Evolutionary conservation across 2,329 filamentous ascomycete species (phyloP).

Genomic region (Bipolaris cookei): DNA sequence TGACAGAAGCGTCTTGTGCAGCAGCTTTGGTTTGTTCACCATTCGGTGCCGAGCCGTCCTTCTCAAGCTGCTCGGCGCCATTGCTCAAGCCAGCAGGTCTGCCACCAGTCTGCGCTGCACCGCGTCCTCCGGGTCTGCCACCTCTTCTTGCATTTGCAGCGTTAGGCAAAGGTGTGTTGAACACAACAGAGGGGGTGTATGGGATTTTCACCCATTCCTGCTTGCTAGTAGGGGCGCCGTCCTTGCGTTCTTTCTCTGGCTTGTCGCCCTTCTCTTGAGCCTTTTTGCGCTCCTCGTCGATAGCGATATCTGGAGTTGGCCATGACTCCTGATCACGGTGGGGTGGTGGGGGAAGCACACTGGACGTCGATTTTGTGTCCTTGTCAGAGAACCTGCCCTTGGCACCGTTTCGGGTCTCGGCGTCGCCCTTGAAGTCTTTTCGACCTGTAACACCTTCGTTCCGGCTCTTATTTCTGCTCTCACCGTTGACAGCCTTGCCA

Average conservation of each 20-base stretch:
- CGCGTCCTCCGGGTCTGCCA: conserved; percentile 60
- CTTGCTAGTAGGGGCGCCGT: conserved; percentile 62
- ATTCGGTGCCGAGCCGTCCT: conserved; percentile 41
- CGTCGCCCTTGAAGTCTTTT: conserved; percentile 36
- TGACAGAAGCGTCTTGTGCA: conserved; percentile 41
- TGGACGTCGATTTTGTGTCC: conserved; percentile 29
- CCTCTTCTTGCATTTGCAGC: conserved; percentile 48
- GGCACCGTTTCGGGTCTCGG: conserved; percentile 36
- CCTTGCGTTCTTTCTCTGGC: conserved; percentile 69
- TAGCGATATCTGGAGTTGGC: conserved; percentile 86
- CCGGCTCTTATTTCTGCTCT: conserved; percentile 29
- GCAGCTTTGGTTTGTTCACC: conserved; percentile 42
- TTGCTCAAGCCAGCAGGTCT: conserved; percentile 53
- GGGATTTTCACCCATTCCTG: conserved; percentile 85
- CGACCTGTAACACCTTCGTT: conserved; percentile 34
- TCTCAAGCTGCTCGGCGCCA: conserved; percentile 48
- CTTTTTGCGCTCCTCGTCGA: conserved; percentile 79
- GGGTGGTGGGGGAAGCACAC: conserved; percentile 62
- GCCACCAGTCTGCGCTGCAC: conserved; percentile 62
- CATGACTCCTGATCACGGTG: conserved; percentile 80
- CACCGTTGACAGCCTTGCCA: conserved; percentile 28
- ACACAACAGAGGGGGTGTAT: conserved; percentile 83
- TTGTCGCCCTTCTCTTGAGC: conserved; percentile 70
- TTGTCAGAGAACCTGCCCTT: conserved; percentile 40
- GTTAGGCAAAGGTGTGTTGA: conserved; percentile 79